Evolutionary conservation across 2,329 filamentous ascomycete species (phyloP), one percentile per base, ranked within the genome.

Genomic region (Pestalotiopsis sp.): DNA sequence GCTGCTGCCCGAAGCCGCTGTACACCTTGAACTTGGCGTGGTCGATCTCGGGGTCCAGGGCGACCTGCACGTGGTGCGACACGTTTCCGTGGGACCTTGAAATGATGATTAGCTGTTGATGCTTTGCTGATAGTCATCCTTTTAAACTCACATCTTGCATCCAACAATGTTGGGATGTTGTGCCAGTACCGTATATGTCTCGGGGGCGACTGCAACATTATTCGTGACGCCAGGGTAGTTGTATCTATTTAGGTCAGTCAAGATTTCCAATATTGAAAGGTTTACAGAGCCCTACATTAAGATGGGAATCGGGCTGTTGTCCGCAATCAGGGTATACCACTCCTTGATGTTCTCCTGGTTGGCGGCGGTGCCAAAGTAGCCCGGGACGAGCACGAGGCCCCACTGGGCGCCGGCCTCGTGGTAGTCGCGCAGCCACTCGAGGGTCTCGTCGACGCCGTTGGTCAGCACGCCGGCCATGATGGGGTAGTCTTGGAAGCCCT

Each of bases 181-280:
- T 2, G 90, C 87, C 59, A 92, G 84, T 5, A 71, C 77, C 27
- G 80, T 85, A 75, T 90, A 90, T 2, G 88, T 90, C 61, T 87
- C 83, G 3, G 89, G 87, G 4, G 85, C 80, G 60, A 92, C 84
- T 70, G 84, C 80, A 68, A 92, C 82, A 71, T 87, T 86, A 79
- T 92, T 92, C 2, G 88, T 90, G 13, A 92, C 90, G 39, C 88
- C 89, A 0, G 90, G 90, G 77, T 91, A 86, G 72, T 86, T 84
- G 73, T 86, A 86, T 58, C 83, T 84, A 63, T n/a, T 27, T 20
- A 27, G 52, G 1, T 59, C 23, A 59, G 60, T 20, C 17, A 57
- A 58, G 68, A 25, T 70, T 39, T 45, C 58, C 45, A 36, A n/a
- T 12, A n/a, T 14, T 20, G 13, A 45, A 23, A 5, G 2, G 25